These are phyloP conservation scores for Globisporangium parvum DNA, from an alignment of 352 stramenopile genomes.

Conservation along the genomic window DNA sequence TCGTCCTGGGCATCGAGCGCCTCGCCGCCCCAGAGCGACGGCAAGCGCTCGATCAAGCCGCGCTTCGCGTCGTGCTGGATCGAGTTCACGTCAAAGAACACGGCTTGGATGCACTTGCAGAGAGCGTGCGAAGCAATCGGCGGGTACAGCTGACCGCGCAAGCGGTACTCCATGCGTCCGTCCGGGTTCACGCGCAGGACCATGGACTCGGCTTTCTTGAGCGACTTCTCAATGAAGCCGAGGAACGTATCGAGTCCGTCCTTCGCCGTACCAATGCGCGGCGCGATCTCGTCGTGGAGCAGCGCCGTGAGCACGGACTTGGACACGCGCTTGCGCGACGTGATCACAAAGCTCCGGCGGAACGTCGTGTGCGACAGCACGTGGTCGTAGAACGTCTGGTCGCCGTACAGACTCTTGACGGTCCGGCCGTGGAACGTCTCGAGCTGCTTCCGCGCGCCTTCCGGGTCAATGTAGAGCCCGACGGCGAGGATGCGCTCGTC, in stretches of 20 bases:
- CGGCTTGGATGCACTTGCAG: slow-evolving; percentile 57
- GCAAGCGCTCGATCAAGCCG: slow-evolving; percentile 60
- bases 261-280: slow-evolving; percentile 52
- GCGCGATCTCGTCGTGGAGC: slow-evolving; percentile 61
- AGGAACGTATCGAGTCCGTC: slow-evolving; percentile 54
- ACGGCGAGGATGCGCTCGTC: slow-evolving; percentile 79
- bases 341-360: slow-evolving; percentile 71
- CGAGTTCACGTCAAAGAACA: slow-evolving; percentile 80
- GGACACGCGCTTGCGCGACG: slow-evolving; percentile 68
- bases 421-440: slow-evolving; percentile 45
- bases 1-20: slow-evolving; percentile 58
- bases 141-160: slow-evolving; percentile 61
- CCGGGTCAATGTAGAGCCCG: slow-evolving; percentile 70
- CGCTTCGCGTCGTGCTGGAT: slow-evolving; percentile 80
- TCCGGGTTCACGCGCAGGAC: slow-evolving; percentile 64
- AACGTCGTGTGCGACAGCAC: slow-evolving; percentile 53
- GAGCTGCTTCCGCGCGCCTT: slow-evolving; percentile 46
- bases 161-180: slow-evolving; percentile 57
- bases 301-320: slow-evolving; percentile 64
- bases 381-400: slow-evolving; percentile 72
- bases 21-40: slow-evolving; percentile 65
- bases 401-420: slow-evolving; percentile 60
- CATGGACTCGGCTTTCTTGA: slow-evolving; percentile 80
- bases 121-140: slow-evolving; percentile 61
- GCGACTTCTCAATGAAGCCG: slow-evolving; percentile 73